phyloP scores from a whole-genome alignment of 176 grass and related monocot genomes.

The Alloteropsis semialata region DNA sequence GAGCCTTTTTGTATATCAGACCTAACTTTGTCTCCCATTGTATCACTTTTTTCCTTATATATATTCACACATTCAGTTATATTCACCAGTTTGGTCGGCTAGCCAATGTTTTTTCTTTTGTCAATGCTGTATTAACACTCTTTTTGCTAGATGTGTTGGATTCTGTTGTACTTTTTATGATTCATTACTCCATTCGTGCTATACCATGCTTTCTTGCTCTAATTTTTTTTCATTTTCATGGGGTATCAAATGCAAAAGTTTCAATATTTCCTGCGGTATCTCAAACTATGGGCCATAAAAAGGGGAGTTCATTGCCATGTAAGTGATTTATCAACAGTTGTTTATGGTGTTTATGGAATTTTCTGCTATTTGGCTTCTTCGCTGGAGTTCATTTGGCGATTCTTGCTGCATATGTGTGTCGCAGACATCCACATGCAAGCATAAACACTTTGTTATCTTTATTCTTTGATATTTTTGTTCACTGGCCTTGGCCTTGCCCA shows the following conservation, averaged over 20 bases:
- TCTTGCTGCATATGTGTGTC: slow-evolving; percentile 68
- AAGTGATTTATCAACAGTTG: background rate
- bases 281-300: slow-evolving; percentile 75
- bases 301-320: slow-evolving; percentile 74
- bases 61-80: background rate
- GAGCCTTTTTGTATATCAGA: background rate
- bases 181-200: background rate
- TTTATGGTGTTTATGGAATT: slow-evolving; percentile 23
- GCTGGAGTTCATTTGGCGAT: slow-evolving; percentile 70
- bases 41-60: slow-evolving; percentile 15
- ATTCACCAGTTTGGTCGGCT: background rate
- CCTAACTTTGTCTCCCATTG: background rate
- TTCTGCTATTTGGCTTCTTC: slow-evolving; percentile 69
- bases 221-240: slow-evolving; percentile 10
- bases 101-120: no score
- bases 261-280: slow-evolving; percentile 57
- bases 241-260: slow-evolving; percentile 47
- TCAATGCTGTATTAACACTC: slow-evolving; percentile 3
- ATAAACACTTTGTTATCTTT: slow-evolving; percentile 38
- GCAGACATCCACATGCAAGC: slow-evolving; percentile 55
- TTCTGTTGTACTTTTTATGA: slow-evolving; percentile 18
- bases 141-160: background rate
- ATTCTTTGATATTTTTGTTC: slow-evolving; percentile 63
- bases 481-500: slow-evolving; percentile 69
- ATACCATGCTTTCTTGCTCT: background rate